Percentiles rank a stretch among this genome's conserved stretches.
These are phyloP conservation scores for Pyricularia pennisetigena DNA, from an alignment of 2,329 filamentous ascomycete species.

Conservation along the genomic window DNA sequence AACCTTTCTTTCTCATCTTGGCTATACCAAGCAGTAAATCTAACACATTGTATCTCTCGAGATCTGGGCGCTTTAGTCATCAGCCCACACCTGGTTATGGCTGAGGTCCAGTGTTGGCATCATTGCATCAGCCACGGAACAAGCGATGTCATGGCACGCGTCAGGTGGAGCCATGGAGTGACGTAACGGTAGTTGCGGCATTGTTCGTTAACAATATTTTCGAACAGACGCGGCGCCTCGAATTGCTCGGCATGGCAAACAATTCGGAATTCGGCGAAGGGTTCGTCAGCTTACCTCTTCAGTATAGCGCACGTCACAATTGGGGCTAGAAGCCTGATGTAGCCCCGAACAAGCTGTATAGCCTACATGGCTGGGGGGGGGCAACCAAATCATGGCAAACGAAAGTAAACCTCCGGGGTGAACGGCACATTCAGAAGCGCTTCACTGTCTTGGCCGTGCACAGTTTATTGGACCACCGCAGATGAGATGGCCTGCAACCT, in stretches of 20 bases:
- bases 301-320: background rate
- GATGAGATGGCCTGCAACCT: background rate
- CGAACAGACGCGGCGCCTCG: background rate
- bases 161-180: background rate
- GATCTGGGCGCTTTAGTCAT: background rate
- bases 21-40: background rate
- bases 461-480: background rate
- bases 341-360: background rate
- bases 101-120: background rate
- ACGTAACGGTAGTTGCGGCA: slow-evolving; percentile 1
- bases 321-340: background rate
- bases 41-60: background rate
- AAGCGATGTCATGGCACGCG: slow-evolving; percentile 6
- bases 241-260: background rate
- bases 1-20: background rate
- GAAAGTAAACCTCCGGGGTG: background rate
- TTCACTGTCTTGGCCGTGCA: background rate
- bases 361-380: background rate
- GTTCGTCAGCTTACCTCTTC: background rate
- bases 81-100: background rate
- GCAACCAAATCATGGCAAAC: background rate
- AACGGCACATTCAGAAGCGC: background rate
- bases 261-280: background rate
- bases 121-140: slow-evolving; percentile 4
- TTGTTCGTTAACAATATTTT: background rate